Evolutionary conservation across 352 stramenopile species (phyloP), one percentile per base, ranked within the genome.

Genomic region (Aphanomyces stellatus): DNA sequence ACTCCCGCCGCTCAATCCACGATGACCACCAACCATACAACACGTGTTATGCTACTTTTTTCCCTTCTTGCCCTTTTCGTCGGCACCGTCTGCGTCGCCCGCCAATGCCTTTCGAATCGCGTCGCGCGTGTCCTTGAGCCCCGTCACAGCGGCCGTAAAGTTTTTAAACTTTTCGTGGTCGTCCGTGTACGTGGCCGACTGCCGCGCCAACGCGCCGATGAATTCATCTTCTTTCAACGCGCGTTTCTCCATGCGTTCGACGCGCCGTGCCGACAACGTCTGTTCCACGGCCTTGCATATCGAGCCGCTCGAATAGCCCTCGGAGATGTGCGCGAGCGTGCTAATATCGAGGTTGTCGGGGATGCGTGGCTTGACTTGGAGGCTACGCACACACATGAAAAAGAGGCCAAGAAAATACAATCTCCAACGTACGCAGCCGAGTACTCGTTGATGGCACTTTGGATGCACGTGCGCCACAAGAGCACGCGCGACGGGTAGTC

Each of bases 401-500:
- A 62, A 24, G 3, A 69, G 43, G 40, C 70, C 68, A 31, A 24
- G 49, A 11, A 25, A 65, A 34, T 43, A 19, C 30, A 69, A 33
- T 8, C 13, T 17, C 63, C 37, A 33, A 46, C 35, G 48, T 46
- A 59, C 24, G 73, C 66, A 7, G 73, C 53, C 28, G 73, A 65
- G 69, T 84, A 74, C 10, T 49, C 42, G 5, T 73, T 61, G 24
- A 96, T 77, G 1, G 76, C 80, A 24, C 72, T 66, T 13, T 80
- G 69, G 34, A 98, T 73, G 33, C 83, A 79, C 19, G 88, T 64
- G 55, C 90, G 85, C 94, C 94, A 98, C 7, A 98, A 73, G 64
- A 96, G 72, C 33, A 96, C 75, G 19, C 93, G 81, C 40, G 89
- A 92, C 11, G 89, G 74, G 69, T 98, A 97, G 74, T 98, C 88